Evolutionary conservation across 1,284 basidiomycete species (phyloP).

Genomic region (Papiliotrema nemorosa): DNA sequence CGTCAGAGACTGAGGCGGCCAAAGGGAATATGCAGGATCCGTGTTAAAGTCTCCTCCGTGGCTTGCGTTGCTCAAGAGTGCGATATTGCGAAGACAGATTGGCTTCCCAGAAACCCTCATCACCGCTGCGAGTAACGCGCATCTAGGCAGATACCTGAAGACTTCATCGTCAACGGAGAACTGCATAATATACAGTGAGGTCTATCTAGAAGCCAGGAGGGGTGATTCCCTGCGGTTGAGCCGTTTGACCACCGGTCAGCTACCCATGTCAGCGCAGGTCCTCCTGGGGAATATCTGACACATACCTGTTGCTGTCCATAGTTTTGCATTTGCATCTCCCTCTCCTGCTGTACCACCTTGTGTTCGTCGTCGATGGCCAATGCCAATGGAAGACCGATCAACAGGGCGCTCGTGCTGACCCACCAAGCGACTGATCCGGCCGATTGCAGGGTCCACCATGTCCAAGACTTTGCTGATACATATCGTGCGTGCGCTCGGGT

Average conservation of each 20-base stretch:
- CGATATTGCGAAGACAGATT: too few relatives aligned
- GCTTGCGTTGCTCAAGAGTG: too few relatives aligned
- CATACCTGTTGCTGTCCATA: slow-evolving; percentile 83
- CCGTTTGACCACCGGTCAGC: slow-evolving; percentile 8
- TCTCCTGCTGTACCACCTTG: slow-evolving; percentile 89
- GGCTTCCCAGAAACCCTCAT: too few relatives aligned
- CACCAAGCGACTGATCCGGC: slow-evolving; percentile 91
- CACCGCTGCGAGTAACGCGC: too few relatives aligned
- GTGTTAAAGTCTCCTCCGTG: too few relatives aligned
- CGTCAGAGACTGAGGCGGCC: too few relatives aligned
- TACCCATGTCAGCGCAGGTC: slow-evolving; percentile 10
- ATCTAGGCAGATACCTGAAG: too few relatives aligned
- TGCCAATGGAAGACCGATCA: slow-evolving; percentile 89
- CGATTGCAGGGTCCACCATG: slow-evolving; percentile 57
- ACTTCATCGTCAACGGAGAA: too few relatives aligned
- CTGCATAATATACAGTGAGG: neutral
- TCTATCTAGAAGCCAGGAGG: slow-evolving; percentile 44
- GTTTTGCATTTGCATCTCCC: slow-evolving; percentile 89
- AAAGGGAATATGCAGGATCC: too few relatives aligned
- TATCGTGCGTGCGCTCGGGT: slow-evolving; percentile 65
- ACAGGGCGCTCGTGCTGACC: slow-evolving; percentile 85
- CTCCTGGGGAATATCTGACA: slow-evolving; percentile 15
- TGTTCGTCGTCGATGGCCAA: slow-evolving; percentile 93
- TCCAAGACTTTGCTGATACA: slow-evolving; percentile 59
- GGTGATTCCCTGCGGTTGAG: slow-evolving; percentile 35